These are phyloP conservation scores for Colletotrichum phormii DNA, from an alignment of 2,329 filamentous ascomycete genomes.

Conservation along the genomic window DNA sequence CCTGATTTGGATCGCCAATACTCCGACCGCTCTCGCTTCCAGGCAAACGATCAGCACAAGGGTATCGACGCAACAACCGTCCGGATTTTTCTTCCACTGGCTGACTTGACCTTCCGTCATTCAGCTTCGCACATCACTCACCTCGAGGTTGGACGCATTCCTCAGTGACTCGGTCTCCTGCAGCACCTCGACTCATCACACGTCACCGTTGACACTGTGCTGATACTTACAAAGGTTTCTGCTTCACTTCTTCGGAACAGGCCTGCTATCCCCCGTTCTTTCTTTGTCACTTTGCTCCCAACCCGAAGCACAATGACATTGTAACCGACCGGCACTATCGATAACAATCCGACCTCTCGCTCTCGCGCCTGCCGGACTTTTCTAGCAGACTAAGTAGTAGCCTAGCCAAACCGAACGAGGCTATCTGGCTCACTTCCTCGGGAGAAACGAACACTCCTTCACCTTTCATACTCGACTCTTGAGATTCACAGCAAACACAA, in stretches of 20 bases:
- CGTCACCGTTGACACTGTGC: constrained; percentile 33
- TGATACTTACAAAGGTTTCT: constrained; percentile 26
- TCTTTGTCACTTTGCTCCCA: constrained; percentile 18
- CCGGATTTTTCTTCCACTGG: background rate
- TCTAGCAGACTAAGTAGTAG: constrained; percentile 4
- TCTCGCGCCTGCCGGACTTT: constrained; percentile 20
- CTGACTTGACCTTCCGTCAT: background rate
- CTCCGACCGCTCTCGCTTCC: constrained; percentile 11
- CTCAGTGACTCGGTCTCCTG: constrained; percentile 5
- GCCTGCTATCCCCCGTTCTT: constrained; percentile 16
- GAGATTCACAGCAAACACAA: constrained; percentile 10
- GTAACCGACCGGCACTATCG: constrained; percentile 24
- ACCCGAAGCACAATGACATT: constrained; percentile 30
- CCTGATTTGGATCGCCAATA: constrained; percentile 27
- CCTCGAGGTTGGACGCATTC: constrained; percentile 14
- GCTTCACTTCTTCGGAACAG: constrained; percentile 24
- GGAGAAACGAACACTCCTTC: constrained; percentile 5
- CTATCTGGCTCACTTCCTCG: constrained; percentile 13
- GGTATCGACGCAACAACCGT: constrained; percentile 1
- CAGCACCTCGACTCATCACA: constrained; percentile 6
- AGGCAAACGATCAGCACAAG: constrained; percentile 18
- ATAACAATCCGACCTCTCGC: constrained; percentile 20
- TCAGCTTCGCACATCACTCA: background rate
- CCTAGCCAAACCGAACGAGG: background rate
- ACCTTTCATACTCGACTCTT: constrained; percentile 18